Conservation (phyloP, 805 yeast species). For the Ogataea populi-albae region DNA sequence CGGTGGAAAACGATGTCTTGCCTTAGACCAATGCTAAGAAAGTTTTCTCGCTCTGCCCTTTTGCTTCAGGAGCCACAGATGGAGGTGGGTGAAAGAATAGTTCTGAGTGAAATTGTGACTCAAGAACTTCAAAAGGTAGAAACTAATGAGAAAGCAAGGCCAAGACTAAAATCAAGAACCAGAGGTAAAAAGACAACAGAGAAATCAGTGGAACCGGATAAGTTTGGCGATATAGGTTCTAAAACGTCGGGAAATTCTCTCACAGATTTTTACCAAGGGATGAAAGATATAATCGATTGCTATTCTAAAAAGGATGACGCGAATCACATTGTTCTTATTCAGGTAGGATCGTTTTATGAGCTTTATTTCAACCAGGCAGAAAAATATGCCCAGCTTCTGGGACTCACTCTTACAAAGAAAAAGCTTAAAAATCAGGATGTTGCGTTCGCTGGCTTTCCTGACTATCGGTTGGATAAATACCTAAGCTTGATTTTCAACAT, state of each 20-base stretch:
- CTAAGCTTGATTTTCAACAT: conserved; percentile 67
- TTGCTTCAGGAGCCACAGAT: neutral
- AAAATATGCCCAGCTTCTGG: conserved; percentile 63
- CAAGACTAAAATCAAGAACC: neutral
- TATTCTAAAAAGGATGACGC: conserved; percentile 23
- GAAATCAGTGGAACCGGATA: conserved; percentile 8
- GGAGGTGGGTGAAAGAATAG: neutral
- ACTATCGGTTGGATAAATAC: conserved; percentile 65
- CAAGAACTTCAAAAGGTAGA: neutral
- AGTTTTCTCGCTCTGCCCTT: neutral
- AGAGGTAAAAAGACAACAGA: too few species aligned
- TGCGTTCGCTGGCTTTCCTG: conserved; percentile 93
- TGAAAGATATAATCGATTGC: conserved; percentile 27
- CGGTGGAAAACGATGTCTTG: too few species aligned
- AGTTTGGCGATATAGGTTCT: conserved; percentile 19
- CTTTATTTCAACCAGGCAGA: conserved; percentile 88
- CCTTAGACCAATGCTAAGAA: too few species aligned
- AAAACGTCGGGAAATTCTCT: conserved; percentile 18
- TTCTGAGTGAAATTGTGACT: too few species aligned
- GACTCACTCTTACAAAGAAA: conserved; percentile 65
- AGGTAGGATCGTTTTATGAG: conserved; percentile 86
- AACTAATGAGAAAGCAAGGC: neutral
- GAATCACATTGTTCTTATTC: conserved; percentile 59
- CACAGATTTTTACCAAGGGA: conserved; percentile 31
- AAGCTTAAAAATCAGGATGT: conserved; percentile 44